Conservation (phyloP, 2,329 filamentous ascomycete genomes). For the Zymoseptoria passerinii region DNA sequence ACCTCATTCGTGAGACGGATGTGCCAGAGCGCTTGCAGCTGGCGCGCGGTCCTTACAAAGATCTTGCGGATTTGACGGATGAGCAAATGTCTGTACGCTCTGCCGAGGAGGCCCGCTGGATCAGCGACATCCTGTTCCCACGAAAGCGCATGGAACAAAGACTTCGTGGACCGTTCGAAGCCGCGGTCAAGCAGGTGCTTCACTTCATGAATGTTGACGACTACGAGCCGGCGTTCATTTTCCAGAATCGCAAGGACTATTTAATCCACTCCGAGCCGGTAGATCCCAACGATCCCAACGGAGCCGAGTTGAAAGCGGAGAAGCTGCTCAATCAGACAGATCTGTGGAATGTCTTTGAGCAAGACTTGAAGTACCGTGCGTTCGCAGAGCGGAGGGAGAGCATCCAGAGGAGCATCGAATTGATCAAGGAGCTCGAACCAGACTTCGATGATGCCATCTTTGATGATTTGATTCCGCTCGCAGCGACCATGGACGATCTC, state of each 20-base stretch:
- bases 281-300: conserved; percentile 58
- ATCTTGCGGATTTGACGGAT: conserved; percentile 62
- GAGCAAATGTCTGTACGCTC: conserved; percentile 58
- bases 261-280: conserved; percentile 78
- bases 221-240: conserved; percentile 93
- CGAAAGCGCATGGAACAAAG: conserved; percentile 66
- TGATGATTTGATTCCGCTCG: conserved; percentile 70
- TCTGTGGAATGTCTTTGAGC: conserved; percentile 87
- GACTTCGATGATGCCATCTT: conserved; percentile 65
- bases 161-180: conserved; percentile 73
- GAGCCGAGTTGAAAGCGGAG: conserved; percentile 68
- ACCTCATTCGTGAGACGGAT: conserved; percentile 77
- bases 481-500: conserved; percentile 84
- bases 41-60: conserved; percentile 78
- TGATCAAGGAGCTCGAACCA: conserved; percentile 51
- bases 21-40: conserved; percentile 92
- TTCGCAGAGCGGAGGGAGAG: conserved; percentile 86
- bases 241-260: conserved; percentile 96
- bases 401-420: conserved; percentile 70
- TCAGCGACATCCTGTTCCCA: conserved; percentile 79
- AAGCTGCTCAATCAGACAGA: conserved; percentile 89
- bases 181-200: conserved; percentile 81
- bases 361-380: conserved; percentile 90
- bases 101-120: conserved; percentile 85
- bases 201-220: conserved; percentile 93